A percentile compares a stretch with the other conserved stretches of the same genome.
These are phyloP conservation scores for Massospora cicadina DNA, from an alignment of 371 early-diverging fungal species.

Conservation along the genomic window DNA sequence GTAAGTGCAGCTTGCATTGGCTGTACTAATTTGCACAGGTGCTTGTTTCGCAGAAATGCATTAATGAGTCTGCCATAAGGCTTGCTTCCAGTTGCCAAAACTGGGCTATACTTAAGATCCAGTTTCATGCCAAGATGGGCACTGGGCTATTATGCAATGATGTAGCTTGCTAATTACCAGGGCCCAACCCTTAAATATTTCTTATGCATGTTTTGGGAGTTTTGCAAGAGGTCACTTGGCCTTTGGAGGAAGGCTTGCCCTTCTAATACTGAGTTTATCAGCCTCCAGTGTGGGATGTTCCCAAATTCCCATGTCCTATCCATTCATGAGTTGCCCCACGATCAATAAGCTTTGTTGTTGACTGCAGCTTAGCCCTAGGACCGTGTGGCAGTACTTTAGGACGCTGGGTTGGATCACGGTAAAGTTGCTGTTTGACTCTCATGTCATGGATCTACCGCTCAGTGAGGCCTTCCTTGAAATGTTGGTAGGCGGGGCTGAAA, in stretches of 20 bases:
- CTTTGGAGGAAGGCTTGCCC: conserved; percentile 36
- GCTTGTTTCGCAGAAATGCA: conserved; percentile 46
- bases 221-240: conserved; percentile 33
- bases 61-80: conserved; percentile 63
- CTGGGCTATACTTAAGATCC: conserved; percentile 56
- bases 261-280: conserved; percentile 20
- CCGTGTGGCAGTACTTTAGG: conserved; percentile 33
- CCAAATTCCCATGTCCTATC: conserved; percentile 57
- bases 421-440: conserved; percentile 69
- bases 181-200: conserved; percentile 92
- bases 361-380: conserved; percentile 7
- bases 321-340: neutral
- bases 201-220: conserved; percentile 51
- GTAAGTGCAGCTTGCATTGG: conserved; percentile 28
- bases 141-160: conserved; percentile 30
- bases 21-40: conserved; percentile 59
- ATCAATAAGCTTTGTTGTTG: neutral
- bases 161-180: conserved; percentile 13
- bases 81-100: conserved; percentile 58
- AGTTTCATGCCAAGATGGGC: conserved; percentile 84
- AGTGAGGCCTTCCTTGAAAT: conserved; percentile 51
- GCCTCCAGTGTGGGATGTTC: conserved; percentile 40
- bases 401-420: conserved; percentile 72
- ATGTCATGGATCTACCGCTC: conserved; percentile 73
- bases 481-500: conserved; percentile 21